Base-by-base conservation (phyloP, 2,329 filamentous ascomycete species). In the Thermomyces lanuginosus region DNA sequence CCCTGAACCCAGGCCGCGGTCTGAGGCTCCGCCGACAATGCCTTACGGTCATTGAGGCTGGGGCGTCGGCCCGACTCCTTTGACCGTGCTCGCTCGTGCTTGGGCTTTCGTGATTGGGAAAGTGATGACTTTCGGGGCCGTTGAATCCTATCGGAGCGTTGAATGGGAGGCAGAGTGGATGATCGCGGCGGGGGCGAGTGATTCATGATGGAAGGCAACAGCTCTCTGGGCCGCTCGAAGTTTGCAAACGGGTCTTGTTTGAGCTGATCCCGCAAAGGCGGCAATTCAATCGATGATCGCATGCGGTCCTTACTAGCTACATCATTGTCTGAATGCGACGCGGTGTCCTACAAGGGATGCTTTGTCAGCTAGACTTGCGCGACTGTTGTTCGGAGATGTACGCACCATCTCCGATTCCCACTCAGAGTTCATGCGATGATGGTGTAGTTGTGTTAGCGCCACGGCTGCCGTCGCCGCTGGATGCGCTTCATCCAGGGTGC, bases 81-180 rank as follows among this genome's bases (percentile, higher is more conserved):
- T 14, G 82, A 91, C 42, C 69, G 77, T 42, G 73, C 76, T 43
- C 81, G 76, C 46, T 84, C 82, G 43, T 92, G 83, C 44, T 79
- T 79, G 22, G 68, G 61, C 41, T 78, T 75, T 30, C 77, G 67
- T 39, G 77, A 72, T 50, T 91, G 83, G 5, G 77, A 76, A 33
- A 92, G 70, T 2, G 84, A 93, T 36, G 79, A 77, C 55, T 92
- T 93, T 37, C 83, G 71, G 21, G 81, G 75, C 30, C 83, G 67
- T 29, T 66, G 72, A 12, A 72, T 65, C 21, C 77, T 79, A 20
- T 80, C 60, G 21, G 72, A 66, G 32, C 80, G 68, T 40, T 89
- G 79, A 26, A 86, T 66, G 3, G 84, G 82, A 15, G 84, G 83
- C 13, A 92, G 64, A 1, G 83, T 92, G 1, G 83, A 84, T 8